phyloP scores from a whole-genome alignment of 345 rosid species.

The Trapa incisa region DNA sequence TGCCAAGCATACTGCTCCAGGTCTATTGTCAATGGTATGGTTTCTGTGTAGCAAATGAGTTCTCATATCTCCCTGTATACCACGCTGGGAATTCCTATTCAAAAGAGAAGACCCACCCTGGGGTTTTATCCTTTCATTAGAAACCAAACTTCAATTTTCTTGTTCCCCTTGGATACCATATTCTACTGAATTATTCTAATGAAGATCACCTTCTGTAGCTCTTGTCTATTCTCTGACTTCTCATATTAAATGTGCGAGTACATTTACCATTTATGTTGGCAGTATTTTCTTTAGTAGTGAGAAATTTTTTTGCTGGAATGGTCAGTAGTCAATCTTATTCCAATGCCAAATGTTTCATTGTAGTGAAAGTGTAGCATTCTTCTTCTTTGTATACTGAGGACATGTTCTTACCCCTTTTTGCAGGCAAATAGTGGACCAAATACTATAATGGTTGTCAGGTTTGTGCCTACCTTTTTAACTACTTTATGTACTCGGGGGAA shows the following conservation, averaged over 20 bases:
- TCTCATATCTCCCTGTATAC: not conserved
- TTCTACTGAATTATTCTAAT: not conserved
- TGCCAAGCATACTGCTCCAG: slow-evolving; percentile 95
- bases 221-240: not conserved
- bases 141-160: not conserved
- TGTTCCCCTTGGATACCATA: not conserved
- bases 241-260: not conserved
- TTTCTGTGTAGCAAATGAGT: not conserved
- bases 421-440: slow-evolving; percentile 93
- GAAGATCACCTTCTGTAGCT: not conserved
- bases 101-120: too few relatives aligned
- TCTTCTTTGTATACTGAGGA: not conserved
- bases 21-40: slow-evolving; percentile 83
- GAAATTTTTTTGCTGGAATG: too few relatives aligned
- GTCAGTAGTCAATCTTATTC: not conserved
- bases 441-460: slow-evolving; percentile 86
- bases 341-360: not conserved
- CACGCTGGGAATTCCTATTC: too few relatives aligned
- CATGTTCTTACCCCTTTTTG: slow-evolving; percentile 8
- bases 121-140: not conserved
- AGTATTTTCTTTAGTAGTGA: too few relatives aligned
- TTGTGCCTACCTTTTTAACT: not conserved
- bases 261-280: too few relatives aligned
- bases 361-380: not conserved
- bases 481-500: not conserved